Evolutionary conservation across 1,139 yeast genomes (phyloP), one percentile per base, ranked within the genome.

Genomic region (Pichia norvegensis): DNA sequence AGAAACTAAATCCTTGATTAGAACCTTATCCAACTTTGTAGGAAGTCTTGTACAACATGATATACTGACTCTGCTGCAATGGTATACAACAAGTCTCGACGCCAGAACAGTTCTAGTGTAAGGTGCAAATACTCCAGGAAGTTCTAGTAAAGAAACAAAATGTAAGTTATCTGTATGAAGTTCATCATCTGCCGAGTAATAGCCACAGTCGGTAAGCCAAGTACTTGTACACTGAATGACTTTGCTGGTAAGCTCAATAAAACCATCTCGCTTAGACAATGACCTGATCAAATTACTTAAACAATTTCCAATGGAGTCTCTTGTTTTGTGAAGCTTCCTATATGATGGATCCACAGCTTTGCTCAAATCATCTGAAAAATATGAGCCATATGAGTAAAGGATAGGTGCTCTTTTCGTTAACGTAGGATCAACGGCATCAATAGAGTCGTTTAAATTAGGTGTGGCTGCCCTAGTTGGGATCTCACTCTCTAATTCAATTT

Each of bases 91-190:
- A n/a, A 87, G 70, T 51, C 95, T 73, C 0, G 87, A 76, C 1
- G 87, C 95, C 38, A 88, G 62, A 2, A 87, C 76, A 5, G 86
- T 73, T 60, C 97, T 77, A 0, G 97, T 88, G 53, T 72, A 84
- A 1, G 95, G 92, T 51, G 84, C 82, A 19, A 79, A 69, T 19
- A 81, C 60, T 38, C 72, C 64, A 40, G 72, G 71, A 27, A 77
- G 64, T 19, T 66, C 67, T 46, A 74, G 76, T 29, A 46, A 66
- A 58, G 55, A 69, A 66, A 20, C 66, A 65, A 58, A 65, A 67
- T 52, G 62, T 14, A 55, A 45, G 44, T 58, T 58, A 36, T 59
- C 62, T 27, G 55, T 52, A 38, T 50, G 57, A 4, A 54, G 40
- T 11, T 61, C 63, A 44, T 56, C 54, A 38, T 53, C 55, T 10